phyloP scores from a whole-genome alignment of 2,329 filamentous ascomycete species.

The Clonostachys solani region DNA sequence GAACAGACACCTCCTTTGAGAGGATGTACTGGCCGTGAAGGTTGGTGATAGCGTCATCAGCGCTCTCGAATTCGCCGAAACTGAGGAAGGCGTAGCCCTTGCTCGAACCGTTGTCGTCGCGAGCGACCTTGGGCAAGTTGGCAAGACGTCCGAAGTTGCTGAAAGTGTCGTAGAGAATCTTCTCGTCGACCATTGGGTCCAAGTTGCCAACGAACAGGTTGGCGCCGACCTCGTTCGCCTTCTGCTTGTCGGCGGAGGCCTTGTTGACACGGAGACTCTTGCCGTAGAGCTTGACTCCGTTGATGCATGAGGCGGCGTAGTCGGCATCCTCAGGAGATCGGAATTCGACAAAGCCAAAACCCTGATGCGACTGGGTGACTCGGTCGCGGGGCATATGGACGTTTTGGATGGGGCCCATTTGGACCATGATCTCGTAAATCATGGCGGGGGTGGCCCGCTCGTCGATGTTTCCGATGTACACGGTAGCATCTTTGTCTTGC shows the following conservation, averaged over 20 bases:
- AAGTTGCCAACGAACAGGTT: conserved; percentile 97
- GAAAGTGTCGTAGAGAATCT: conserved; percentile 92
- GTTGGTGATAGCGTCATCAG: conserved; percentile 84
- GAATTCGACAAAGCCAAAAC: conserved; percentile 98
- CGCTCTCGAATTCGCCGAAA: conserved; percentile 89
- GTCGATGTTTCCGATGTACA: conserved; percentile 98
- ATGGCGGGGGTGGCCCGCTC: conserved; percentile 88
- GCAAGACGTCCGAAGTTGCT: conserved; percentile 85
- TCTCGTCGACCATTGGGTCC: conserved; percentile 91
- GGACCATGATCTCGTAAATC: conserved; percentile 97
- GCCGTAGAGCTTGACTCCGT: conserved; percentile 86
- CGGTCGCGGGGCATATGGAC: conserved; percentile 98
- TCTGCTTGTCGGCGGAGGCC: conserved; percentile 85
- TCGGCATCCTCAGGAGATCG: conserved; percentile 93
- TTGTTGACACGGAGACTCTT: conserved; percentile 98
- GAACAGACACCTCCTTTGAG: conserved; percentile 93
- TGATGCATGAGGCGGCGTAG: conserved; percentile 95
- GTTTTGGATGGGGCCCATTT: conserved; percentile 95
- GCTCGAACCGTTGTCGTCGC: conserved; percentile 81
- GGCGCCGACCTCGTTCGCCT: conserved; percentile 87
- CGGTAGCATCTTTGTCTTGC: conserved; percentile 96
- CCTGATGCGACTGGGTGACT: conserved; percentile 93
- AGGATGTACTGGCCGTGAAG: conserved; percentile 97
- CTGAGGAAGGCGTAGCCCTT: conserved; percentile 98
- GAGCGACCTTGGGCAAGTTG: conserved; percentile 82